Evolutionary conservation across 352 stramenopile species (phyloP).

Genomic region (Thraustotheca clavata): DNA sequence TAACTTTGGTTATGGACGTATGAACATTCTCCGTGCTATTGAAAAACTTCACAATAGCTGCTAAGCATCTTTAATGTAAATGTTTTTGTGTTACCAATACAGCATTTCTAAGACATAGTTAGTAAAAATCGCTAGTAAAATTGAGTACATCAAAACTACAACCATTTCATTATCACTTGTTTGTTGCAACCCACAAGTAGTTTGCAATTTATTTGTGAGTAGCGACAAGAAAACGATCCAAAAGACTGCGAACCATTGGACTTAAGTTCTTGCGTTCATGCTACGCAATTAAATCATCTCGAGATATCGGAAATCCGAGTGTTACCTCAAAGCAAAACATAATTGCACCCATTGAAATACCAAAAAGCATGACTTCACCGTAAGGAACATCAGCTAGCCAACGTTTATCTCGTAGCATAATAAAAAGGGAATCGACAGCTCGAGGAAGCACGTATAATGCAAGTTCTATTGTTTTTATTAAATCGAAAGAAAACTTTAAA

Average conservation of each 20-base stretch:
- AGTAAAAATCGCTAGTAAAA: no score
- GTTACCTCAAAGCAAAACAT: slow-evolving; percentile 81
- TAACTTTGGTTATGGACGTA: slow-evolving; percentile 30
- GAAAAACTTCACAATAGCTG: background rate
- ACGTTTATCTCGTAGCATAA: slow-evolving; percentile 62
- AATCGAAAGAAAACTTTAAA: background rate
- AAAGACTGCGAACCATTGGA: slow-evolving; percentile 13
- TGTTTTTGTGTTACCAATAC: background rate
- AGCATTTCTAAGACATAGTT: background rate
- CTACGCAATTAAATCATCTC: slow-evolving; percentile 4
- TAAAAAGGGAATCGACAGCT: slow-evolving; percentile 62
- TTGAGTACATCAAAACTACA: background rate
- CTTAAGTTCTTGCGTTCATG: slow-evolving; percentile 20
- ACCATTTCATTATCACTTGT: background rate
- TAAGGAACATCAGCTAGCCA: slow-evolving; percentile 58
- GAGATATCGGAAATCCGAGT: background rate
- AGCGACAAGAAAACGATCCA: slow-evolving; percentile 17
- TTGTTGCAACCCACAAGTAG: background rate
- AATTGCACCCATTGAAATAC: slow-evolving; percentile 66
- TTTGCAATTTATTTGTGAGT: background rate
- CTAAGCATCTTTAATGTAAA: background rate
- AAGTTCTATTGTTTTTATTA: slow-evolving; percentile 34
- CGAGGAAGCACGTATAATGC: slow-evolving; percentile 70
- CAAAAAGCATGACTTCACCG: slow-evolving; percentile 68
- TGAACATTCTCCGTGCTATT: slow-evolving; percentile 28